Evolutionary conservation across 2,329 filamentous ascomycete genomes (phyloP), one percentile per base, ranked within the genome.

Genomic region (Biscogniauxia marginata): DNA sequence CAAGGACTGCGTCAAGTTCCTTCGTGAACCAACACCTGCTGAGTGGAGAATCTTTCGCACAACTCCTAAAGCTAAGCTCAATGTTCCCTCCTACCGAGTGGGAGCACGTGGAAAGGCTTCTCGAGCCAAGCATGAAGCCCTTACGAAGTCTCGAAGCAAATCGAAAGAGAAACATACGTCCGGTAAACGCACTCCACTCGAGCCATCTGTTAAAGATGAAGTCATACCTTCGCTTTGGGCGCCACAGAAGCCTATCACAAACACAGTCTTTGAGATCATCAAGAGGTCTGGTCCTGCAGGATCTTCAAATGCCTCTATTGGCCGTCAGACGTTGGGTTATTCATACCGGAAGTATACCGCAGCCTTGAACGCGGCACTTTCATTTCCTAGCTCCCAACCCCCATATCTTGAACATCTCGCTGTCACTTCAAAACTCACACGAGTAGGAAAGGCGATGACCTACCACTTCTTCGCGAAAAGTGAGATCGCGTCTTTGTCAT

Each of bases 1-100:
- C 72, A 85, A 84, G 61, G 83, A 86, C 62, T 87, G 84, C 62
- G 75, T 87, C 58, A 83, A 83, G 60, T 86, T 80, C 55, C 71
- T 80, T 48, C 75, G 83, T 46, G 82, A 85, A 6, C 77, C 84
- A 25, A 82, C 78, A 11, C 64, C 77, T 1, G 78, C 80, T 20
- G 84, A 86, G 60, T 86, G 84, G 83, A 73, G 76, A 6, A 71
- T 77, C 18, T 84, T 82, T 56, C 72, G 84, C 20, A 76, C 79
- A 2, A 83, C 80, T 0, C 82, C 77, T 1, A 77, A 74, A 49
- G 74, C 64, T 51, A 64, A 60, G 49, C 67, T 69, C 53, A 70
- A 60, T 23, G 60, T 67, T 25, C 67, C 68, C 25, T 68, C 67
- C 16, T 65, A 62, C 18, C 68, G 67, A 21, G 55, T 67, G 39